These are phyloP conservation scores for Ganoderma sinense DNA, from an alignment of 1,284 basidiomycete genomes.

Conservation along the genomic window DNA sequence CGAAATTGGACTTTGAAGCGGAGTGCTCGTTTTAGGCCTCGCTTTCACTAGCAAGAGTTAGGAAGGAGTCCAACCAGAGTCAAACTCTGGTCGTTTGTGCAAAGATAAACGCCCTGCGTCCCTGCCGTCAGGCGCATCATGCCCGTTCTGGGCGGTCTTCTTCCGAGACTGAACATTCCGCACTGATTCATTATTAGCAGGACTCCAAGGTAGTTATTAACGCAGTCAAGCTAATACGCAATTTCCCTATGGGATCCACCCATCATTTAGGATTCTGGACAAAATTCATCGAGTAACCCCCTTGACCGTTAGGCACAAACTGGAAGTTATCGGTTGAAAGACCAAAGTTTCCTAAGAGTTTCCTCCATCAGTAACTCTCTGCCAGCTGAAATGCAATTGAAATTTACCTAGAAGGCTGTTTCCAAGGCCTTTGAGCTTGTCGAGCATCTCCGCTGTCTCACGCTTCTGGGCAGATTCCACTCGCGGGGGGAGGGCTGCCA, in stretches of 20 bases:
- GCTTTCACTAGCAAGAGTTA: not conserved
- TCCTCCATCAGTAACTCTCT: not conserved
- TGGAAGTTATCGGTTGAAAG: constrained; percentile 95
- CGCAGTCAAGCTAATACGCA: not conserved
- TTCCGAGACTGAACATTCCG: too few species aligned
- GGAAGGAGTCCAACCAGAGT: not conserved
- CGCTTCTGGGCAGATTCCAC: constrained; percentile 80
- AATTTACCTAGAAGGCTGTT: constrained; percentile 87
- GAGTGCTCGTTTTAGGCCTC: not conserved
- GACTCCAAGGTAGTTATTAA: not conserved
- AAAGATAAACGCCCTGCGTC: not conserved
- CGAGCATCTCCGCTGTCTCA: constrained; percentile 93
- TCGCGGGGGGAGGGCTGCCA: constrained; percentile 68
- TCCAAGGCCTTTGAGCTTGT: constrained; percentile 92
- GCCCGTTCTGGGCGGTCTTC: too few species aligned
- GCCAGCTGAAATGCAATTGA: not conserved
- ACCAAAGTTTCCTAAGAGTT: constrained; percentile 77
- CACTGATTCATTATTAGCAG: too few species aligned
- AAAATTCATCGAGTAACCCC: constrained; percentile 95
- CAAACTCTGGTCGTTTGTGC: not conserved
- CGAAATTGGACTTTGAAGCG: not conserved
- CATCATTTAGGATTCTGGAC: constrained; percentile 38
- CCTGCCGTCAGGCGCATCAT: not conserved
- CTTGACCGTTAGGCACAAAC: constrained; percentile 90
- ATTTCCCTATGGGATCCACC: constrained; percentile 34